Evolutionary conservation across 75 land plant species (phyloP).

Genomic region (Selaginella moellendorffii): DNA sequence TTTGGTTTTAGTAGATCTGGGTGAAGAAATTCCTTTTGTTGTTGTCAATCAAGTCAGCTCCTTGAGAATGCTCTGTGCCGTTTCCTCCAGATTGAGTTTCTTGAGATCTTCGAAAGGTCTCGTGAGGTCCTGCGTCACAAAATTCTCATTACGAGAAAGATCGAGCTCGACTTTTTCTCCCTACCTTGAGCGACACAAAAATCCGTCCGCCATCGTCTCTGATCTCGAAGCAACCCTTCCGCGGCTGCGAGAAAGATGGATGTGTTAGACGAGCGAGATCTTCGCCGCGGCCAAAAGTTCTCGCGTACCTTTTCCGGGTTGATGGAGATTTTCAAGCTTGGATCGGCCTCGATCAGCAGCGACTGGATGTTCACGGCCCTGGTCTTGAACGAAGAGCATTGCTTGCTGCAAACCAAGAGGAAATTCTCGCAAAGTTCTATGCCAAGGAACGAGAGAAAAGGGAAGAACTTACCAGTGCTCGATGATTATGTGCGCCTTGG

Average conservation of each 20-base stretch:
- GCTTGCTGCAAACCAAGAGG: slow-evolving; percentile 27
- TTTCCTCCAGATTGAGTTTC: too few relatives aligned
- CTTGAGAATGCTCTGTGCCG: too few relatives aligned
- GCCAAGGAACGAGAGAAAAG: not conserved
- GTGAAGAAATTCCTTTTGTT: too few relatives aligned
- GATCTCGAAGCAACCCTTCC: slow-evolving; percentile 67
- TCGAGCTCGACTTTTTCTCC: too few relatives aligned
- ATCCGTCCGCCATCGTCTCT: slow-evolving; percentile 43
- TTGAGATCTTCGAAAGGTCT: too few relatives aligned
- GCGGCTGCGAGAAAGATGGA: slow-evolving; percentile 34
- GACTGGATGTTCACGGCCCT: slow-evolving; percentile 43
- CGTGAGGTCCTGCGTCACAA: too few relatives aligned
- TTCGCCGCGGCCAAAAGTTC: not conserved
- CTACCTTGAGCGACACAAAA: slow-evolving; percentile 49
- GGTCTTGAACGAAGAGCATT: slow-evolving; percentile 48
- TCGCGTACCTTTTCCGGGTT: slow-evolving; percentile 51
- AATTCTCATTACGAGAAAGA: too few relatives aligned
- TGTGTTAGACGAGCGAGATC: not conserved
- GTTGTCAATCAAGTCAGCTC: too few relatives aligned
- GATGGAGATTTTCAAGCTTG: slow-evolving; percentile 33
- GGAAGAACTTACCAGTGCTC: slow-evolving; percentile 11
- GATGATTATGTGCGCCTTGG: slow-evolving; percentile 6
- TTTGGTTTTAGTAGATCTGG: too few relatives aligned
- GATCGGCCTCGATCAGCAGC: slow-evolving; percentile 32
- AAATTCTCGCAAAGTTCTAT: not conserved